Conservation (phyloP, 257 asterid species). For the Solanum corneliomulleri region DNA sequence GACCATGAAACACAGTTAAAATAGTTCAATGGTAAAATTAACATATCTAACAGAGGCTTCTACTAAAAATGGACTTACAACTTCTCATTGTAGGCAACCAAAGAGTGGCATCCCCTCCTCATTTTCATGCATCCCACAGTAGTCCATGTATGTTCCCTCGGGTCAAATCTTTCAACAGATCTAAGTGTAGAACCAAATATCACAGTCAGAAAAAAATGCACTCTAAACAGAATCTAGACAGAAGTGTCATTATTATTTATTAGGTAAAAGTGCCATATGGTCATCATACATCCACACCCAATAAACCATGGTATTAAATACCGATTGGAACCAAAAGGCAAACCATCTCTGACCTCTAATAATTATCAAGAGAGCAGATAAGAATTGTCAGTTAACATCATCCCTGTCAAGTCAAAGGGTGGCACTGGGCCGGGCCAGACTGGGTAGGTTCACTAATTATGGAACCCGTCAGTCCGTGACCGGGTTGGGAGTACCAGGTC, state of each 20-base stretch:
- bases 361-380: neutral
- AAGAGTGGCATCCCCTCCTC: constrained; percentile 54
- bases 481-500: neutral
- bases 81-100: constrained; percentile 41
- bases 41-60: neutral
- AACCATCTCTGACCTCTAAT: neutral
- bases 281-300: neutral
- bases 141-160: constrained; percentile 55
- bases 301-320: neutral
- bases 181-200: constrained; percentile 5
- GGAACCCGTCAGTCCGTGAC: neutral
- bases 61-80: constrained; percentile 26
- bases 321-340: neutral
- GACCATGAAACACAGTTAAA: neutral
- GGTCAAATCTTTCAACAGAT: constrained; percentile 69
- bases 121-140: constrained; percentile 29
- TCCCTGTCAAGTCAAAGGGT: neutral
- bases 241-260: neutral
- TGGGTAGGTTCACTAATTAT: neutral
- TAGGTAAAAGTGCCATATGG: neutral
- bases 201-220: neutral
- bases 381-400: neutral
- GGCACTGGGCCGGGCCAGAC: neutral
- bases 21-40: neutral
- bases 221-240: neutral